Conservation (phyloP, 2,329 filamentous ascomycete species). For the Penicillium sp. region DNA sequence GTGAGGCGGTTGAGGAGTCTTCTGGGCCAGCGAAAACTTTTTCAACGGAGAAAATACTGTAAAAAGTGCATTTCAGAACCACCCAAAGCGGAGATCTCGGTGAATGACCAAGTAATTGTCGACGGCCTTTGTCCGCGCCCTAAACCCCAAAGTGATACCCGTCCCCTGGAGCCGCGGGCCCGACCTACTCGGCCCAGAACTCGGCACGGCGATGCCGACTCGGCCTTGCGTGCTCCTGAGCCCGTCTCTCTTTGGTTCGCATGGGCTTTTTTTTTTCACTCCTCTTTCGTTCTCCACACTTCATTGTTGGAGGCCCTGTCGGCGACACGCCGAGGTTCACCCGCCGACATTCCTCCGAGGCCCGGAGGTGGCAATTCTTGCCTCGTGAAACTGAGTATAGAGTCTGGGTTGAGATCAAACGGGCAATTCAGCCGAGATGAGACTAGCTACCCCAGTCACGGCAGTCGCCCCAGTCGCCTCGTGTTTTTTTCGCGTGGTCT, state of each 20-base stretch:
- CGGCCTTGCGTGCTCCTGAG: constrained; percentile 8
- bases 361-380: constrained; percentile 1
- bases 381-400: not conserved
- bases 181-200: constrained; percentile 16
- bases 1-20: not conserved
- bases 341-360: constrained; percentile 20
- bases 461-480: no score
- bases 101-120: constrained; percentile 10
- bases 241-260: constrained; percentile 2
- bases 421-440: not conserved
- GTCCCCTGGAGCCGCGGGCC: constrained; percentile 13
- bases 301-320: not conserved
- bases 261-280: not conserved
- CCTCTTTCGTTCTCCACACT: not conserved
- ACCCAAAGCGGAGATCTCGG: constrained; percentile 12
- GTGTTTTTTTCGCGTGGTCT: not conserved
- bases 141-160: constrained; percentile 1
- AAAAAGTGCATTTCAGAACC: constrained; percentile 2
- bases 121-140: not conserved
- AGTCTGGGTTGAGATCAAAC: not conserved
- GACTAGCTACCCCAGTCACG: no score
- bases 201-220: constrained; percentile 23
- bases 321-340: not conserved
- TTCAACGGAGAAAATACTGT: constrained; percentile 17
- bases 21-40: constrained; percentile 1